Evolutionary conservation across 2,329 filamentous ascomycete genomes (phyloP).

Genomic region (Tothia fuscella): DNA sequence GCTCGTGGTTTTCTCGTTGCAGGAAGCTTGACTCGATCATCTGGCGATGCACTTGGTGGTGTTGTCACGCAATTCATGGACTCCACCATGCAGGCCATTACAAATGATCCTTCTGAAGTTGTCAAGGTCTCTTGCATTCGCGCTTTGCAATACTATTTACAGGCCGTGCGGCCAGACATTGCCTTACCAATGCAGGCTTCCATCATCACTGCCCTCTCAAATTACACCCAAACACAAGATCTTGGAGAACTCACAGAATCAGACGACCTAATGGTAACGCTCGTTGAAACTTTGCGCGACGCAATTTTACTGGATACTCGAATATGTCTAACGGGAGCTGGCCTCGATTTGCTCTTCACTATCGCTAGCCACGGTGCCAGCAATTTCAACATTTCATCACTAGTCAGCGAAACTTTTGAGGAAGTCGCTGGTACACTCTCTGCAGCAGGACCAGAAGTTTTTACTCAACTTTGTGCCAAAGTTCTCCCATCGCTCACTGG

Average conservation of each 20-base stretch:
- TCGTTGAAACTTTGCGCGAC: constrained; percentile 76
- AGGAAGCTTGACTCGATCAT: constrained; percentile 63
- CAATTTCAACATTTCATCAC: constrained; percentile 82
- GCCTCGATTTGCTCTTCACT: constrained; percentile 74
- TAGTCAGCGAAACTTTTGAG: constrained; percentile 85
- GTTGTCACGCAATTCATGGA: constrained; percentile 55
- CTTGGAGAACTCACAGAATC: constrained; percentile 73
- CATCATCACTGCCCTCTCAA: constrained; percentile 48
- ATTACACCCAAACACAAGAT: constrained; percentile 71
- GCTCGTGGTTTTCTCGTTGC: constrained; percentile 81
- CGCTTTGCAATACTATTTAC: constrained; percentile 59
- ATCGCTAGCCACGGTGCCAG: constrained; percentile 78
- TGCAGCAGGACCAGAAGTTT: constrained; percentile 53
- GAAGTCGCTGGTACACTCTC: constrained; percentile 64
- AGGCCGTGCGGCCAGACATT: constrained; percentile 37
- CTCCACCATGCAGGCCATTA: constrained; percentile 62
- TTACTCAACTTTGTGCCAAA: constrained; percentile 68
- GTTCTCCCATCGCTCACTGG: constrained; percentile 79
- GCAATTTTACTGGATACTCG: constrained; percentile 69
- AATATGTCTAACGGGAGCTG: constrained; percentile 62
- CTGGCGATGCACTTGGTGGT: constrained; percentile 40
- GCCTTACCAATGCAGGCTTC: constrained; percentile 47
- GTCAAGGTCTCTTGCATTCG: constrained; percentile 89
- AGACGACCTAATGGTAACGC: constrained; percentile 81
- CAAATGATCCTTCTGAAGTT: constrained; percentile 66